Base-by-base conservation (phyloP, 1,284 basidiomycete genomes). In the Xerocomus nothofagi region DNA sequence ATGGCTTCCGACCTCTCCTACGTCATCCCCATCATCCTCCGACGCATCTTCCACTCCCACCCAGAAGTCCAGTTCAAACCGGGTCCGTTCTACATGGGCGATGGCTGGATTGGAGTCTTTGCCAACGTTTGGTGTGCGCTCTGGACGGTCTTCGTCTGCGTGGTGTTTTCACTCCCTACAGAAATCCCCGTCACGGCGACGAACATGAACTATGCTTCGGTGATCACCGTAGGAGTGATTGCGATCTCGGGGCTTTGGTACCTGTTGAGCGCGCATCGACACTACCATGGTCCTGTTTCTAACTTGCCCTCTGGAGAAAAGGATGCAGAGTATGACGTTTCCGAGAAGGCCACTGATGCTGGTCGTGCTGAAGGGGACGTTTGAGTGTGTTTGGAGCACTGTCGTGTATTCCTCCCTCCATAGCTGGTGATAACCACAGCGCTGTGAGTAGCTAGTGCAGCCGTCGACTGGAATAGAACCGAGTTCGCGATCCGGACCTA, bases 41-140 rank as follows among this genome's bases (percentile, higher is more conserved):
- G 89, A 31, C 77, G 91, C 49, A 70, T 87, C 49, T 92, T 80
- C 69, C 74, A 79, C 50, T 77, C 86, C 54, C 92, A 95, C 62
- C 91, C 92, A 0, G 92, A 94, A 44, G 86, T 94, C 31, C 73
- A 74, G 58, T 93, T 91, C 76, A 85, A 84, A 65, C 91, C 91
- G 1, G 92, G 92, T n/a, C 92, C 92, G 17, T 94, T 92, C 72
- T 88, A 84, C 66, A 84, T 93, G 76, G 91, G 91, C 20, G 73
- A 82, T 45, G 90, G 89, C 0, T 58, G 75, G 51, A 65, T 92
- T 18, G 89, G 87, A 3, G 79, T 77, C 71, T 61, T 76, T 14
- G 77, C 79, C 57, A 92, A 93, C 62, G 53, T 75, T 18, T 77
- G 77, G 43, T 90, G 88, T 57, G 82, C 91, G 38, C 40, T 69